A percentile compares a stretch with the other conserved stretches of the same genome.
Conservation (phyloP, 2,329 filamentous ascomycete genomes). For the Mycosphaerella sp. region DNA sequence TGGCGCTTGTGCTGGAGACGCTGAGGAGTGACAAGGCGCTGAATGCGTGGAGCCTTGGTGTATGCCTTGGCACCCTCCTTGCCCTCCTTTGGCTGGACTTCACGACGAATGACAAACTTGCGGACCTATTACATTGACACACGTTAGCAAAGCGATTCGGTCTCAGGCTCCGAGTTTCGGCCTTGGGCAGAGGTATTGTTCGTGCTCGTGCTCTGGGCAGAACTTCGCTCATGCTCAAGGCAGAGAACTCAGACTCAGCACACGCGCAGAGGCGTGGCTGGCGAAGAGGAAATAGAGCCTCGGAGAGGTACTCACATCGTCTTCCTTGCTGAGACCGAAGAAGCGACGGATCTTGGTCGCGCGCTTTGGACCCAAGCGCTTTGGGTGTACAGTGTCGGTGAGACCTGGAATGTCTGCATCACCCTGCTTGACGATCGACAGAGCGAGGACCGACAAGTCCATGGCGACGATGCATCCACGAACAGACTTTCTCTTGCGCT, state of each 20-base stretch:
- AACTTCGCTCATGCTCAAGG: constrained; percentile 11
- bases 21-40: constrained; percentile 98
- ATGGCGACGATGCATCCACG: constrained; percentile 97
- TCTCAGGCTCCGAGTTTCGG: constrained; percentile 29
- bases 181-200: constrained; percentile 3
- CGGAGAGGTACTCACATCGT: constrained; percentile 79
- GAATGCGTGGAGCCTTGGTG: constrained; percentile 99
- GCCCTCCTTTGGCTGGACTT: constrained; percentile 76
- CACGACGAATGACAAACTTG: constrained; percentile 99
- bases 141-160: constrained; percentile 26
- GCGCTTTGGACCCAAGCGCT: constrained; percentile 99
- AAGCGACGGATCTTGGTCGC: constrained; percentile 99
- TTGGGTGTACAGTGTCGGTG: constrained; percentile 96
- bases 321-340: constrained; percentile 99
- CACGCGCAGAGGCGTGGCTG: constrained; percentile 29
- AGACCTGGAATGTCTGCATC: constrained; percentile 89
- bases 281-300: constrained; percentile 53
- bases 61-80: constrained; percentile 95
- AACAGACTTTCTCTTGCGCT: constrained; percentile 99
- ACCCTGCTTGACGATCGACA: constrained; percentile 97
- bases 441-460: constrained; percentile 90
- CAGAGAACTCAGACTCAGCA: constrained; percentile 15
- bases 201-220: constrained; percentile 5
- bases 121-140: constrained; percentile 61
- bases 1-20: constrained; percentile 99